Conservation (phyloP, 805 yeast species). For the Suhomyces tanzawaensis region DNA sequence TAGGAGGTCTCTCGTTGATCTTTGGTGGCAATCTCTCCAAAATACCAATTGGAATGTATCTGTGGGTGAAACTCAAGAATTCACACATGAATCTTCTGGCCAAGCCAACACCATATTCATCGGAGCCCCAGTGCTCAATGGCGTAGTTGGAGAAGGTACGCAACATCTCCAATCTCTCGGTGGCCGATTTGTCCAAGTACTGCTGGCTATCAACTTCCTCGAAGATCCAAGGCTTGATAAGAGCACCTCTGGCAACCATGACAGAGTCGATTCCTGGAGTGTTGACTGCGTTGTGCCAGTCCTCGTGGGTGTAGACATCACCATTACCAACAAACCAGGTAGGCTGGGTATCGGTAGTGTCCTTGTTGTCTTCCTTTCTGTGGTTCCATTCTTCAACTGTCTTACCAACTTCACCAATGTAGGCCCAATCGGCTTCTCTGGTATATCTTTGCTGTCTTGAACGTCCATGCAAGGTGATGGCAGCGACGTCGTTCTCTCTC, state of each 20-base stretch:
- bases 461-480: slow-evolving; percentile 93
- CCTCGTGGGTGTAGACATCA: slow-evolving; percentile 81
- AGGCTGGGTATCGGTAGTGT: slow-evolving; percentile 52
- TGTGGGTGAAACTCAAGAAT: slow-evolving; percentile 87
- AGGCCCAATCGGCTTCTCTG: slow-evolving; percentile 88
- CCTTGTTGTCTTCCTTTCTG: slow-evolving; percentile 58
- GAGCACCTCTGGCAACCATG: slow-evolving; percentile 97
- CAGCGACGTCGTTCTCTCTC: slow-evolving; percentile 78
- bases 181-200: slow-evolving; percentile 84
- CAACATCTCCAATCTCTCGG: slow-evolving; percentile 80
- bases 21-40: slow-evolving; percentile 85
- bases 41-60: slow-evolving; percentile 93
- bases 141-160: slow-evolving; percentile 73
- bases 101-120: slow-evolving; percentile 85
- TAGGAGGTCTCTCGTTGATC: slow-evolving; percentile 89
- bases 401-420: slow-evolving; percentile 70
- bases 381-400: slow-evolving; percentile 60
- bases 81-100: slow-evolving; percentile 93
- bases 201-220: slow-evolving; percentile 92
- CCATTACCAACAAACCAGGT: slow-evolving; percentile 94
- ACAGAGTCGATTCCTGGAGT: slow-evolving; percentile 81
- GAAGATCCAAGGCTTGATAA: slow-evolving; percentile 98
- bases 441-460: slow-evolving; percentile 96
- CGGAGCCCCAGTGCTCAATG: slow-evolving; percentile 96
- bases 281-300: slow-evolving; percentile 73